Evolutionary conservation across 2,329 filamentous ascomycete species (phyloP), one percentile per base, ranked within the genome.

Genomic region (Cytospora schulzeri): DNA sequence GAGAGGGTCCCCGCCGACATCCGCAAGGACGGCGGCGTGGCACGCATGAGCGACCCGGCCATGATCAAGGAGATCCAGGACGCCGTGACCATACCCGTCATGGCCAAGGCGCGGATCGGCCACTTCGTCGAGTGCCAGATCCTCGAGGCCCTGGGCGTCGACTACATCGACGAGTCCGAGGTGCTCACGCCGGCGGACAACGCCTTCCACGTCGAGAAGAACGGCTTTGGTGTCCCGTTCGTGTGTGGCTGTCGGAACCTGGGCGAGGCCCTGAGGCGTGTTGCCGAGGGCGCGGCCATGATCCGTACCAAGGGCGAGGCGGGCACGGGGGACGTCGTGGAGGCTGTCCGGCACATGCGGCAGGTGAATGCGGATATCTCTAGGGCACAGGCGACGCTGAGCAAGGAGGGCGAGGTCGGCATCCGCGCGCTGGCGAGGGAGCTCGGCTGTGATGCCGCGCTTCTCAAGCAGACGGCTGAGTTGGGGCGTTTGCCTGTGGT

Each of bases 121-220:
- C 95, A 99, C 81, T 93, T 97, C 71, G 94, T 97, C 73, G 95
- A 99, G 83, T 97, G 93, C 82, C 94, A 94, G 89, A 96, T 99
- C 80, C 91, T 99, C 74, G 91, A 98, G 84, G 88, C 92, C 64
- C 88, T 98, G 62, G 93, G 92, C 67, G 91, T 98, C 72, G 95
- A 99, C 83, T 99, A 97, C 83, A 95, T 99, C 71, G 93, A 99
- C 79, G 95, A 99, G 82, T 93, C 90, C 77, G 95, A 99, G 86
- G 95, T 99, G 61, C 87, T 99, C 60, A 99, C 95, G 6, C 94
- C 94, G 1, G 95, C 95, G 69, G 95, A 99, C 77, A 87, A 93
- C 74, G 83, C 87, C 70, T 90, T 91, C 84, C 95, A 99, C 81
- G 93, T 99, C 66, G 91, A 93, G 77, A 99, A 99, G 85, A 83